Evolutionary conservation across 345 rosid species (phyloP), one percentile per base, ranked within the genome.

Genomic region (Nephelium lappaceum): DNA sequence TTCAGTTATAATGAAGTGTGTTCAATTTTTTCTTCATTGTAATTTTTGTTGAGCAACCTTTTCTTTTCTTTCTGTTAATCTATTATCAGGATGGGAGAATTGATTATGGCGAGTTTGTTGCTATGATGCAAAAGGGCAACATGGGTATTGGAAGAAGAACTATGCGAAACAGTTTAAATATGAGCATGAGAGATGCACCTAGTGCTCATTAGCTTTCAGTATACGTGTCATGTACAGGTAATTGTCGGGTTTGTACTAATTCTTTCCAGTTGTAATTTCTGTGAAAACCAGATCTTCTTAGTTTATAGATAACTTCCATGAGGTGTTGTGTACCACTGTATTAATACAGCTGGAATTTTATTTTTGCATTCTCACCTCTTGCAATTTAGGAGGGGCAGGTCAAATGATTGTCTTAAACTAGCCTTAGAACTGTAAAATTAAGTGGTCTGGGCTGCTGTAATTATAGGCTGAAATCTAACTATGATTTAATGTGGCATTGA

Each of bases 61-160:
- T 57, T 14, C 10, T 61, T 23, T 55, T 31, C 18, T 45, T 68
- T 41, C 10, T 11, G 15, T 61, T 23, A 62, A n/a, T 81, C n/a
- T 82, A 65, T 78, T 69, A 79, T 63, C 83, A 97, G 99, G 99
- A 97, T 81, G 99, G 99, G 73, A 80, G 94, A 81, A 97, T 97
- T 47, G 99, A 97, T 65, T 97, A 97, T 53, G 91, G 93, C 58
- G 99, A 97, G 84, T 97, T 97, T 86, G 99, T 89, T 72, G 99
- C 98, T 14, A 94, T 94, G 99, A 94, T 94, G 99, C 98, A 93
- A 88, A 97, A 97, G 82, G 98, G 98, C 62, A 93, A 94, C 69
- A 89, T 88, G 0, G 99, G 98, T 76, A 72, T 97, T 15, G 99
- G 99, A n/a, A 90, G 99, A 88, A 86, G 99, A 88, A 94, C 99